A percentile compares a stretch with the other conserved stretches of the same genome.
These are phyloP conservation scores for Cryptosporidium sp. DNA, from an alignment of 169 alveolate genomes.

Conservation along the genomic window DNA sequence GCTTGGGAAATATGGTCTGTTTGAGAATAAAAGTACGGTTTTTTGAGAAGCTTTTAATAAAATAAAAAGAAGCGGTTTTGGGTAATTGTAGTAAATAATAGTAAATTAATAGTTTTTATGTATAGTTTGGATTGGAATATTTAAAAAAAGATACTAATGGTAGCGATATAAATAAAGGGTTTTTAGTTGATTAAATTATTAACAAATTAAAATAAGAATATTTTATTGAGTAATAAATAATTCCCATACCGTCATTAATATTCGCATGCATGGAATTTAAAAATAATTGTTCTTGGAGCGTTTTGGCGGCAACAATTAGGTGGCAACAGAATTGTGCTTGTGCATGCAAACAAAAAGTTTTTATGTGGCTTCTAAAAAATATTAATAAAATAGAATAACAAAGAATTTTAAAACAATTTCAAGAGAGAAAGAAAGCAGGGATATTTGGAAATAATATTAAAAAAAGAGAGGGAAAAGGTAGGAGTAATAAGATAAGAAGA, in stretches of 20 bases:
- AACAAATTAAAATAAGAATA: no score
- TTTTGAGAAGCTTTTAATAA: no score
- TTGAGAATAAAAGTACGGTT: no score
- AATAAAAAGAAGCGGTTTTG: no score
- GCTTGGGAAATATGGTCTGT: no score
- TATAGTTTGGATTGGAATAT: no score
- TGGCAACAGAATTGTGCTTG: slow-evolving; percentile 20
- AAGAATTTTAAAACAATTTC: not conserved
- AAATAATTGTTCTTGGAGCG: not conserved
- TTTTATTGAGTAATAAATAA: no score
- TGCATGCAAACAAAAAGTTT: slow-evolving; percentile 14
- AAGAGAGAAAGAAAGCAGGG: not conserved
- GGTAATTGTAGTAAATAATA: no score
- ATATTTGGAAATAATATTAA: not conserved
- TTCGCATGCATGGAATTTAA: not conserved
- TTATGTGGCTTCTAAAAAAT: slow-evolving; percentile 6
- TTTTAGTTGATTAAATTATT: no score
- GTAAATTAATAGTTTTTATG: no score
- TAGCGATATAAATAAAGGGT: not conserved
- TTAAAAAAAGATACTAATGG: no score
- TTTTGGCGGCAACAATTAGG: slow-evolving; percentile 21
- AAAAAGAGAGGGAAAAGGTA: not conserved
- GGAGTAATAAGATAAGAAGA: not conserved
- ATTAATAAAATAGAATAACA: not conserved
- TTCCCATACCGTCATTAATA: not conserved